Conservation (phyloP, 148 eudicot species). For the Linanthus parryae region DNA sequence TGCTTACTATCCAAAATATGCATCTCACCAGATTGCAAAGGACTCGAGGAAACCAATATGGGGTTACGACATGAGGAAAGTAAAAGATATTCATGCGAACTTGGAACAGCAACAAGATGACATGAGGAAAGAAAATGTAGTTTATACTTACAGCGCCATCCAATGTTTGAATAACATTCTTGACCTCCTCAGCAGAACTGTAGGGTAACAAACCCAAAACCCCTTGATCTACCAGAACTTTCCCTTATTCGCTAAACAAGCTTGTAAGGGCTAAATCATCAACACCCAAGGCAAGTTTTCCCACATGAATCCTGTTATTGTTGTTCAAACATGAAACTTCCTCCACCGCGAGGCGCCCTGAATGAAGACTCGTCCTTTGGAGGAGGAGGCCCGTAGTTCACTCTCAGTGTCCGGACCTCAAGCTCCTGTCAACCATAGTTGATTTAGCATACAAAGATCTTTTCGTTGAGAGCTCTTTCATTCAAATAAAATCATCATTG, state of each 20-base stretch:
- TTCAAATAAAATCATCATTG: too few species aligned
- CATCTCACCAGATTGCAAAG: too few species aligned
- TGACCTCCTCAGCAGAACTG: constrained; percentile 67
- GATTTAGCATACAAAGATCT: constrained; percentile 7
- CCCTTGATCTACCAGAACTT: constrained; percentile 85
- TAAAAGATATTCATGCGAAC: too few species aligned
- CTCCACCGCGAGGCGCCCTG: constrained; percentile 36
- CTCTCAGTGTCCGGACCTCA: constrained; percentile 77
- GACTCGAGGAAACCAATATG: too few species aligned
- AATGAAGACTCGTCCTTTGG: constrained; percentile 39
- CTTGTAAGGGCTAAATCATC: constrained; percentile 69
- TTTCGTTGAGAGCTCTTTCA: neutral
- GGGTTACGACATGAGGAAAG: too few species aligned
- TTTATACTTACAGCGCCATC: constrained; percentile 85
- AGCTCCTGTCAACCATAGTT: constrained; percentile 81
- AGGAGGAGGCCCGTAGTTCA: constrained; percentile 98
- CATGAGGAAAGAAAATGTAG: neutral
- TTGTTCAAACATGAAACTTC: constrained; percentile 42
- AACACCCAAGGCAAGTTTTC: constrained; percentile 89
- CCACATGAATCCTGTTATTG: constrained; percentile 66
- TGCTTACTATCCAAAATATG: too few species aligned
- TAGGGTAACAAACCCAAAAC: constrained; percentile 93
- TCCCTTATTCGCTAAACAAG: constrained; percentile 75
- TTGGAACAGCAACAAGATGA: too few species aligned
- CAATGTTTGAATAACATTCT: constrained; percentile 57